Evolutionary conservation across 2,329 filamentous ascomycete genomes (phyloP), one percentile per base, ranked within the genome.

Genomic region (Alternaria panax): DNA sequence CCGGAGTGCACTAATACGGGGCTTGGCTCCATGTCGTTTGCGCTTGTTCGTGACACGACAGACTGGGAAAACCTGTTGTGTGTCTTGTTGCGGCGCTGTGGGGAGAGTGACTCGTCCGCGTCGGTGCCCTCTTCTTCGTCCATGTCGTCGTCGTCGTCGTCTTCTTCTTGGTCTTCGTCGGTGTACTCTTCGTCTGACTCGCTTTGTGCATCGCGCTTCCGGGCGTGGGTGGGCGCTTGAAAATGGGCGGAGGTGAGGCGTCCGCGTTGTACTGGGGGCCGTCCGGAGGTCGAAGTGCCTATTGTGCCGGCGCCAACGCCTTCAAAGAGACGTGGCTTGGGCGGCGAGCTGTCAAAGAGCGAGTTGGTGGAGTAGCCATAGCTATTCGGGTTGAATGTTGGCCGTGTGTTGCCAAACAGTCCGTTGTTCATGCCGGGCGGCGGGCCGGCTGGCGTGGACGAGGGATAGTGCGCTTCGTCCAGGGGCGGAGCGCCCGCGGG

Each of bases 371-470:
- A 66, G 51, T 71, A 71, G 54, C 63, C 56, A 55, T 64, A 61
- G 60, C 54, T 54, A 52, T 58, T 65, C 7, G 71, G 66, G 41
- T 63, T 50, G 53, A 72, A 67, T 45, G 62, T 68, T n/a, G 83
- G 74, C 60, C 82, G 81, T 16, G 86, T 85, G 72, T 81, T 84
- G 51, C 82, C 83, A 64, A 86, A 83, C 20, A 83, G 67, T 42
- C 80, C 80, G 25, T 59, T 65, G 62, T 52, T 66, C 54, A 66
- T 61, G 7, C 82, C 81, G 27, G 84, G 83, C 46, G 85, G 85
- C 20, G 80, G 80, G 3, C 83, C 85, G 57, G 81, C 80, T 30
- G 86, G 86, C 22, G 85, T 87, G 54, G 86, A 86, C n/a, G 85
- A 87, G 43, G 70, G 62, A 75, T 76, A 59, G 79, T 80, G 62